Evolutionary conservation across 495 filamentous ascomycete genomes (phyloP).

Genomic region (Podospora australis): DNA sequence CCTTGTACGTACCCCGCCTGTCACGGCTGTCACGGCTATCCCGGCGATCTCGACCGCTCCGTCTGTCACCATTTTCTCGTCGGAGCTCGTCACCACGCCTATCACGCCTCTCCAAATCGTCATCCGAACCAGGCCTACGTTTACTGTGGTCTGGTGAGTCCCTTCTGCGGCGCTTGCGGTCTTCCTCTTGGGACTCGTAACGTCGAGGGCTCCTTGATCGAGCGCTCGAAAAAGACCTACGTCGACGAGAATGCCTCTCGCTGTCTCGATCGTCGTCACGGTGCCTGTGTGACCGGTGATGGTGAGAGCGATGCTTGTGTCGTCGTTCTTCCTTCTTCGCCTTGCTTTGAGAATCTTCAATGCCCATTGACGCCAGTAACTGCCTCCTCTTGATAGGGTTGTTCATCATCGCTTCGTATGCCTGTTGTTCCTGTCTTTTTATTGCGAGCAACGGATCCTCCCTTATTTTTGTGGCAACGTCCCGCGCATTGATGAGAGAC

Average conservation of each 20-base stretch:
- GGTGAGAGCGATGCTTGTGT: constrained; percentile 46
- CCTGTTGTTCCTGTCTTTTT: constrained; percentile 85
- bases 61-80: constrained; percentile 3
- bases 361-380: constrained; percentile 56
- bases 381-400: constrained; percentile 67
- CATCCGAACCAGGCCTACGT: constrained; percentile 22
- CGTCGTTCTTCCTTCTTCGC: constrained; percentile 41
- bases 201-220: constrained; percentile 27
- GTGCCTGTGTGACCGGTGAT: constrained; percentile 41
- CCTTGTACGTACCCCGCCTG: not conserved
- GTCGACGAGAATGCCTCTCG: constrained; percentile 29
- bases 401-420: constrained; percentile 83
- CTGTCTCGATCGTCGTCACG: constrained; percentile 21
- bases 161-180: constrained; percentile 25
- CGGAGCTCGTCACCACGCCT: constrained; percentile 6
- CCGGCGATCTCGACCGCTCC: constrained; percentile 3
- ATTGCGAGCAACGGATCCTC: constrained; percentile 88
- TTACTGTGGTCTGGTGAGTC: constrained; percentile 24
- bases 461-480: constrained; percentile 75
- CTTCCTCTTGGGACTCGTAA: constrained; percentile 28
- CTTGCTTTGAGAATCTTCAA: constrained; percentile 38
- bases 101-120: constrained; percentile 14
- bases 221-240: constrained; percentile 35
- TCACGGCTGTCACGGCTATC: constrained; percentile 5
- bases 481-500: constrained; percentile 54